A percentile compares a stretch with the other conserved stretches of the same genome.
phyloP scores from a whole-genome alignment of 441 rosid genomes.

The Pelargonium citronellum region DNA sequence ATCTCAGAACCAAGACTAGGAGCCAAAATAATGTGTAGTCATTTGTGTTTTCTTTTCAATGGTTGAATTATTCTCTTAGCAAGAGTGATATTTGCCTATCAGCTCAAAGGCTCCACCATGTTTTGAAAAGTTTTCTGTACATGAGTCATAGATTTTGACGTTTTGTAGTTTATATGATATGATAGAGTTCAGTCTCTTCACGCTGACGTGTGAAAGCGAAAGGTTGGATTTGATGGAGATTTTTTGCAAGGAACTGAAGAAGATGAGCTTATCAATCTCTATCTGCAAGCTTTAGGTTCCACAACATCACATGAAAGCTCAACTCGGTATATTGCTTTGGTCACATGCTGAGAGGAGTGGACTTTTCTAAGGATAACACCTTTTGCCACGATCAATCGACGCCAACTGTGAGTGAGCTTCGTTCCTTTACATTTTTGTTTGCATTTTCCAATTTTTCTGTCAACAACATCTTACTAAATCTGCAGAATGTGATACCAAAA shows the following conservation, averaged over 20 bases:
- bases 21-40: neutral
- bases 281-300: slow-evolving; percentile 8
- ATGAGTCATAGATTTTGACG: slow-evolving; percentile 9
- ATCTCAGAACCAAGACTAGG: slow-evolving; percentile 9
- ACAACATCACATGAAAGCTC: slow-evolving; percentile 14
- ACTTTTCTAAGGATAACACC: neutral
- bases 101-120: slow-evolving; percentile 5
- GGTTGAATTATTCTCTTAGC: neutral
- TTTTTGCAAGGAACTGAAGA: slow-evolving; percentile 10
- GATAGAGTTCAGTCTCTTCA: slow-evolving; percentile 54
- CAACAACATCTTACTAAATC: neutral
- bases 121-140: slow-evolving; percentile 8
- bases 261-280: slow-evolving; percentile 9
- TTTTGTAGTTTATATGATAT: neutral
- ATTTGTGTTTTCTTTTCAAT: neutral
- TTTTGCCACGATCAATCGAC: neutral
- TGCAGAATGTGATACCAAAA: slow-evolving; percentile 3
- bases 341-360: neutral
- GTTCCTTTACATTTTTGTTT: neutral
- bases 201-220: slow-evolving; percentile 40
- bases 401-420: neutral
- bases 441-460: neutral
- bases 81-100: neutral
- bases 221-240: slow-evolving; percentile 32
- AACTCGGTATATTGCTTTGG: slow-evolving; percentile 9